phyloP scores from a whole-genome alignment of 371 early-diverging fungal species.

The Basidiobolus meristosporus region DNA sequence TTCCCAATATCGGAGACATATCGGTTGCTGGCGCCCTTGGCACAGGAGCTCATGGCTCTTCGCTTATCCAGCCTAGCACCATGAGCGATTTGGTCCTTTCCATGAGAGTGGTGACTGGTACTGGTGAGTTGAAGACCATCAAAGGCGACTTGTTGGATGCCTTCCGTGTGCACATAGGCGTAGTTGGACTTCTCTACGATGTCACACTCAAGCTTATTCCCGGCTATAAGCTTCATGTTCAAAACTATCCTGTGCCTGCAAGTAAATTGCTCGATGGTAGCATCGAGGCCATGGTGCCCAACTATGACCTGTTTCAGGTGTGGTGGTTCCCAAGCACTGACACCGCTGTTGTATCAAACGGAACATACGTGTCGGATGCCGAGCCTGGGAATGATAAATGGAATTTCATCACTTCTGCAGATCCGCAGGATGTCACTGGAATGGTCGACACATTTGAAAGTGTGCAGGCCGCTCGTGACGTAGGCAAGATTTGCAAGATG shows the following conservation, averaged over 20 bases:
- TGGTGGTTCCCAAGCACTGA: conserved; percentile 1
- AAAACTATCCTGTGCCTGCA: background rate
- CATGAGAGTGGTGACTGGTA: background rate
- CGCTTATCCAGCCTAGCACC: background rate
- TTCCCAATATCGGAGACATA: conserved; percentile 1
- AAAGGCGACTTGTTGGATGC: background rate
- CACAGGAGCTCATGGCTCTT: conserved; percentile 1
- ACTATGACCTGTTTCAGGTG: background rate
- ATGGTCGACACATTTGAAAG: background rate
- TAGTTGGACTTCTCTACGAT: background rate
- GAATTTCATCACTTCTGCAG: background rate
- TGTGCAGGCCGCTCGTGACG: background rate
- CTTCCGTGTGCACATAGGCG: background rate
- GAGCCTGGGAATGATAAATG: background rate
- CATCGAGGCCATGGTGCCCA: background rate
- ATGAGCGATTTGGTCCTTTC: background rate
- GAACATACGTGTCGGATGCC: background rate
- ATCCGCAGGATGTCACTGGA: background rate
- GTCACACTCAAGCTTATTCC: background rate
- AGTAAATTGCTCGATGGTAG: background rate
- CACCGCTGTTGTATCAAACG: background rate
- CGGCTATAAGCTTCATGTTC: background rate
- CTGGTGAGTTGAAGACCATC: background rate
- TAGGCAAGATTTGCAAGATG: background rate
- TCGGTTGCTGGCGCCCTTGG: conserved; percentile 1